A percentile compares a stretch with the other conserved stretches of the same genome.
phyloP scores from a whole-genome alignment of 2,329 filamentous ascomycete species.

The Ophiocordyceps robertsii region DNA sequence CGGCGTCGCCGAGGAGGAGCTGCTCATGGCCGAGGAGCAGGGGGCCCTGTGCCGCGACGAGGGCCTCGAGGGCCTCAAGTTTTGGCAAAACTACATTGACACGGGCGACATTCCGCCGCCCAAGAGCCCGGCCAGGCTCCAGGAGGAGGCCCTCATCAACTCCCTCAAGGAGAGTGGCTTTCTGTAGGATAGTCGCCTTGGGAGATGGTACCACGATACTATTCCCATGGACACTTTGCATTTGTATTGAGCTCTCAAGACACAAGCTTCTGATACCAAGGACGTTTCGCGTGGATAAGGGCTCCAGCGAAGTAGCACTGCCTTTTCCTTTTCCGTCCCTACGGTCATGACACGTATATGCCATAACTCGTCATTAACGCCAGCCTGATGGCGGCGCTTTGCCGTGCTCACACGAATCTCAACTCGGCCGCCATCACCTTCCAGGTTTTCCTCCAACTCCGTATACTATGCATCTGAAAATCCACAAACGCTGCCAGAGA shows the following conservation, averaged over 20 bases:
- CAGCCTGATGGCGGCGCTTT: no score
- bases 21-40: conserved; percentile 92
- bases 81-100: conserved; percentile 73
- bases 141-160: conserved; percentile 27
- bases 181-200: conserved; percentile 6
- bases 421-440: no score
- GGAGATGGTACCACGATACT: not conserved
- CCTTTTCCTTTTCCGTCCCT: no score
- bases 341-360: no score
- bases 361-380: no score
- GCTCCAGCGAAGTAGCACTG: no score
- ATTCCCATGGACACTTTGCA: not conserved
- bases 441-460: no score
- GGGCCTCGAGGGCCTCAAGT: conserved; percentile 77
- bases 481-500: no score
- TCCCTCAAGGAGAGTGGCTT: conserved; percentile 30
- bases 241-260: not conserved
- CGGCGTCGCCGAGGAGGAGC: conserved; percentile 85
- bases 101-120: conserved; percentile 23
- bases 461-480: no score
- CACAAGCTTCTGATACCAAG: no score
- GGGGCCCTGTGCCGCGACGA: conserved; percentile 84
- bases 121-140: conserved; percentile 14
- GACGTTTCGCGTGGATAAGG: no score
- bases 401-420: no score